Base-by-base conservation (phyloP, 1,139 yeast species). In the Diutina rugosa region DNA sequence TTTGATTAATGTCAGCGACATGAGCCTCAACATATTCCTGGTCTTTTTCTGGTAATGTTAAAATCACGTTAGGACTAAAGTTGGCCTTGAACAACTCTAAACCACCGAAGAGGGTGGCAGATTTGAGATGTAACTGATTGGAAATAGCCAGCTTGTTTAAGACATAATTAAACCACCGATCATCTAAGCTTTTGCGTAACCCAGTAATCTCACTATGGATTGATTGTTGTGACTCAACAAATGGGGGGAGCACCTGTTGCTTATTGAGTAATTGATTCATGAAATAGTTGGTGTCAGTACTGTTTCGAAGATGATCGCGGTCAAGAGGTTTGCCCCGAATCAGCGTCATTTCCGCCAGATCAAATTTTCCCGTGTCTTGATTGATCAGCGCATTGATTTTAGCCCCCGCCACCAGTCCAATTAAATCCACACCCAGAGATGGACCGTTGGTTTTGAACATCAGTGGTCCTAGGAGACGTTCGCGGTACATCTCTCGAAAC, bases 191-290 rank as follows among this genome's bases (percentile, higher is more conserved):
- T 0, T 61, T 57, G 55, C 90, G 67, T 57, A 87, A 80, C 0
- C 64, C 63, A 1, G 62, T 64, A 5, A 86, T 73, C 46, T 77
- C 79, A 1, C 64, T 60, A 55, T 77, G 78, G 4, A 88, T 77
- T 4, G 78, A 75, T 54, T 82, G 79, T 67, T 90, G 97, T 56
- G 80, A 82, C 63, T 89, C 95, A 41, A 90, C 84, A 96, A 96
- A 90, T 0, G 95, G 95, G 0, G 96, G 96, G 10, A 84, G 73
- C 0, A 87, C 84, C 54, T 88, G 90, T 67, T 90, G 96, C 53
- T 81, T 79, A 61, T 81, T 84, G 58, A 90, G 71, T 55, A 90
- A 84, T 60, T 74, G 76, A 61, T 74, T 76, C 68, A 76, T 68
- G 59, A 76, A 76, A 61, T 73, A 76, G 58, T 69, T 72, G 5